Percentiles rank a stretch among this genome's conserved stretches.
These are phyloP conservation scores for Dillenia suffruticosa DNA, from an alignment of 164 flowering plant genomes.

Conservation along the genomic window DNA sequence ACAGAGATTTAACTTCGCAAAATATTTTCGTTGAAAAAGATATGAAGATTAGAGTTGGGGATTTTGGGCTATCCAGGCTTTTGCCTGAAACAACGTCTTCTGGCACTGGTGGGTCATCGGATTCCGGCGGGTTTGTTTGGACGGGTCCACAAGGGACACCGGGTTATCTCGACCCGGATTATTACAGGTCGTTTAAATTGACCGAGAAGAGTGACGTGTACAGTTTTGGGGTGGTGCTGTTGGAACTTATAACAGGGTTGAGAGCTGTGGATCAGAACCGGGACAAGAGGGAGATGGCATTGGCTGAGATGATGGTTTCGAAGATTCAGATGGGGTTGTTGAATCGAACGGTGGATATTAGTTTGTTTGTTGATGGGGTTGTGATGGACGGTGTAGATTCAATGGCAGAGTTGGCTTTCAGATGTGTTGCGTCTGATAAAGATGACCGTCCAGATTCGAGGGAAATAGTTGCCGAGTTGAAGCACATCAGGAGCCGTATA, in stretches of 20 bases:
- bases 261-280: slow-evolving; percentile 75
- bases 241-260: slow-evolving; percentile 80
- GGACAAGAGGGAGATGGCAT: slow-evolving; percentile 60
- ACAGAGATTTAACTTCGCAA: slow-evolving; percentile 80
- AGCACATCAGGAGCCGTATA: slow-evolving; percentile 37
- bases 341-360: slow-evolving; percentile 65
- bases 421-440: slow-evolving; percentile 85
- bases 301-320: slow-evolving; percentile 75
- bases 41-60: slow-evolving; percentile 78
- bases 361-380: slow-evolving; percentile 33
- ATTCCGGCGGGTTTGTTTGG: slow-evolving; percentile 46
- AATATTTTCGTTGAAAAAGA: slow-evolving; percentile 81
- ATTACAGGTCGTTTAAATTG: slow-evolving; percentile 69
- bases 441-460: slow-evolving; percentile 83
- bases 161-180: slow-evolving; percentile 90
- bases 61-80: slow-evolving; percentile 84
- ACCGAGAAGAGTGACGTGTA: slow-evolving; percentile 97
- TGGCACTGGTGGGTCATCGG: background rate
- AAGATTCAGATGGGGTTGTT: slow-evolving; percentile 71
- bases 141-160: slow-evolving; percentile 99
- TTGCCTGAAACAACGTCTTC: slow-evolving; percentile 34
- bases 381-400: slow-evolving; percentile 44
- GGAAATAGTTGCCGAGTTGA: slow-evolving; percentile 75
- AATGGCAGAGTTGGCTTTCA: slow-evolving; percentile 79
- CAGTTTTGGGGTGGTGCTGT: slow-evolving; percentile 84